phyloP scores from a whole-genome alignment of 192 early-diverging fungal species.

The Geranomyces michiganensis region DNA sequence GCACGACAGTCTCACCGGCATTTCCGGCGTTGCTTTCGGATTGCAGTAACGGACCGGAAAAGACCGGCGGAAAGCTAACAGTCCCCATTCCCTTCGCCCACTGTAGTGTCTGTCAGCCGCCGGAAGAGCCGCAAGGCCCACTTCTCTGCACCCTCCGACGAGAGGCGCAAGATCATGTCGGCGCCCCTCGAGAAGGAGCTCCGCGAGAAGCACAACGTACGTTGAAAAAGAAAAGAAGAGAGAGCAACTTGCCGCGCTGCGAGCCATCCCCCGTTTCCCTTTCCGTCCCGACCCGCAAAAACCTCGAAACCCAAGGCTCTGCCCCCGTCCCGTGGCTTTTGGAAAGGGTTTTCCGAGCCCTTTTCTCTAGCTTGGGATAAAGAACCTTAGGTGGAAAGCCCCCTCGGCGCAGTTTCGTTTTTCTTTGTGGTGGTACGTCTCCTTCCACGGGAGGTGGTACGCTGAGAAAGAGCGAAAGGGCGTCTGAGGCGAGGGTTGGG shows the following conservation, averaged over 20 bases:
- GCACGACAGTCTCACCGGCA: background rate
- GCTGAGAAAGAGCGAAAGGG: no score
- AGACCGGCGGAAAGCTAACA: background rate
- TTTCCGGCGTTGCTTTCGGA: background rate
- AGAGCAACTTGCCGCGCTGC: no score
- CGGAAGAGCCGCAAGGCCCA: conserved; percentile 72
- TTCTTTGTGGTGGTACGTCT: background rate
- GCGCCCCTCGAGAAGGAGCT: conserved; percentile 98
- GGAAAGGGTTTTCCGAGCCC: no score
- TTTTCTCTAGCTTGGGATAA: no score
- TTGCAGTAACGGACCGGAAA: background rate
- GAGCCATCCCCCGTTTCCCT: no score
- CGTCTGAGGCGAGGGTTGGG: conserved; percentile 32
- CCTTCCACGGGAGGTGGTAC: background rate
- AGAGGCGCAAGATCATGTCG: conserved; percentile 96
- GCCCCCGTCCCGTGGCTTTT: no score
- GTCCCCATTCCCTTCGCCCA: background rate
- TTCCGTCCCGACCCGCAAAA: no score
- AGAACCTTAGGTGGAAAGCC: conserved; percentile 27
- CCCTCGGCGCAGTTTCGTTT: conserved; percentile 1
- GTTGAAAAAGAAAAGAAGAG: conserved; percentile 15
- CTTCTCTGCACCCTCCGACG: conserved; percentile 94
- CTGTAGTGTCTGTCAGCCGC: conserved; percentile 37
- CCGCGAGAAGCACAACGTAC: conserved; percentile 91
- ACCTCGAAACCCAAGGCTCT: no score